Conservation (phyloP, 345 rosid species). For the Aquilaria malaccensis region DNA sequence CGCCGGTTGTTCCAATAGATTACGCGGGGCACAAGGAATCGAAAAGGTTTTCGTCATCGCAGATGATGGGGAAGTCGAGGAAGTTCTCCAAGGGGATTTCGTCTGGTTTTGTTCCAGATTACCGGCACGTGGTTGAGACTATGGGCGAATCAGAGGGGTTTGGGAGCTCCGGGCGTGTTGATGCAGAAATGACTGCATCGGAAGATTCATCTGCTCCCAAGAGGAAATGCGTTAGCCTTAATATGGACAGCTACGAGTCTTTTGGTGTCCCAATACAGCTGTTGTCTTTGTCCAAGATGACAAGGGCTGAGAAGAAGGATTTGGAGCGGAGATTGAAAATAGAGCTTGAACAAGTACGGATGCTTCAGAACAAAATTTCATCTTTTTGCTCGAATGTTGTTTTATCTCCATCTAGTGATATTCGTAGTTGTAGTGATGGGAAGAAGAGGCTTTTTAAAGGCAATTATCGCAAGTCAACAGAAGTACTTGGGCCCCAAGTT, state of each 20-base stretch:
- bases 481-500: slow-evolving; percentile 30
- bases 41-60: slow-evolving; percentile 24
- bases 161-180: slow-evolving; percentile 56
- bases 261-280: slow-evolving; percentile 48
- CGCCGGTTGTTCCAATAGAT: slow-evolving; percentile 57
- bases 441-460: slow-evolving; percentile 40
- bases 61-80: slow-evolving; percentile 63
- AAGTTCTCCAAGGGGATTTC: slow-evolving; percentile 56
- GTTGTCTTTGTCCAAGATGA: slow-evolving; percentile 53
- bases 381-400: slow-evolving; percentile 30
- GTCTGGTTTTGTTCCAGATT: slow-evolving; percentile 57
- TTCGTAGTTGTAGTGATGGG: slow-evolving; percentile 64
- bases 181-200: slow-evolving; percentile 46
- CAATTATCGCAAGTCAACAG: slow-evolving; percentile 26
- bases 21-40: slow-evolving; percentile 45
- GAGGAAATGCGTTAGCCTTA: slow-evolving; percentile 54
- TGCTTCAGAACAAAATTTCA: slow-evolving; percentile 47
- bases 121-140: slow-evolving; percentile 50
- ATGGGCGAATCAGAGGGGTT: slow-evolving; percentile 65
- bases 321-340: slow-evolving; percentile 42
- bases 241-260: slow-evolving; percentile 30
- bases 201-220: slow-evolving; percentile 49
- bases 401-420: slow-evolving; percentile 48
- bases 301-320: slow-evolving; percentile 49
- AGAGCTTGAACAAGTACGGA: slow-evolving; percentile 74